phyloP scores from a whole-genome alignment of 148 eudicot genomes.

The Camellia sinensis region DNA sequence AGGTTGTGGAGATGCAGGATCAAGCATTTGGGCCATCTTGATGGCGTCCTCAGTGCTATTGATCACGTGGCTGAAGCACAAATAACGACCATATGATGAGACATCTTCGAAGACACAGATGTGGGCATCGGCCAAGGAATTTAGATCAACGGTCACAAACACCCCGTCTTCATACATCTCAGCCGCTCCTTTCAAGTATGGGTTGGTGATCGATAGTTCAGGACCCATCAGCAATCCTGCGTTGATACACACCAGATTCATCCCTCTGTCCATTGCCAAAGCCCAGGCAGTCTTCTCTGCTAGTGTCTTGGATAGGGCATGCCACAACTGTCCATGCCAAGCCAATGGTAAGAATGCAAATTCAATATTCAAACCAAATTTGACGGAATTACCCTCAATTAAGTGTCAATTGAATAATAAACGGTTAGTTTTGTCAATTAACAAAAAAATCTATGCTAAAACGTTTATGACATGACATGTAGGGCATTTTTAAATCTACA shows the following conservation, averaged over 20 bases:
- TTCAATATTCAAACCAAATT: background rate
- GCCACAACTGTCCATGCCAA: constrained; percentile 47
- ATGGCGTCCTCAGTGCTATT: constrained; percentile 42
- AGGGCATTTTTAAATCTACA: too few species aligned
- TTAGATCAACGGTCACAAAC: constrained; percentile 48
- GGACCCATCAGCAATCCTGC: constrained; percentile 49
- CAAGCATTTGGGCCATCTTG: constrained; percentile 42
- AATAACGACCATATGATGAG: constrained; percentile 58
- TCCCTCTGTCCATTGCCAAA: constrained; percentile 66
- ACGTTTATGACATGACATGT: too few species aligned
- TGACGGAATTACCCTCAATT: too few species aligned
- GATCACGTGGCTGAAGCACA: constrained; percentile 62
- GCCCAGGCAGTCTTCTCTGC: constrained; percentile 86
- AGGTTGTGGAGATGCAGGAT: constrained; percentile 37
- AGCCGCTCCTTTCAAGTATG: constrained; percentile 72
- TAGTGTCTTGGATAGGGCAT: constrained; percentile 59
- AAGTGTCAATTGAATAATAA: too few species aligned
- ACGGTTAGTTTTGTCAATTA: too few species aligned
- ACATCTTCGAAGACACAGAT: constrained; percentile 50
- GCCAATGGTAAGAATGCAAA: background rate
- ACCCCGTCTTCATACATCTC: constrained; percentile 76
- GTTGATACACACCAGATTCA: constrained; percentile 61
- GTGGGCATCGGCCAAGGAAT: constrained; percentile 52
- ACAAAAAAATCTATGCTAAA: background rate
- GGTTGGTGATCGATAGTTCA: constrained; percentile 38